A percentile compares a stretch with the other conserved stretches of the same genome.
These are phyloP conservation scores for Diaporthe longicolla DNA, from an alignment of 2,329 filamentous ascomycete species.

Conservation along the genomic window DNA sequence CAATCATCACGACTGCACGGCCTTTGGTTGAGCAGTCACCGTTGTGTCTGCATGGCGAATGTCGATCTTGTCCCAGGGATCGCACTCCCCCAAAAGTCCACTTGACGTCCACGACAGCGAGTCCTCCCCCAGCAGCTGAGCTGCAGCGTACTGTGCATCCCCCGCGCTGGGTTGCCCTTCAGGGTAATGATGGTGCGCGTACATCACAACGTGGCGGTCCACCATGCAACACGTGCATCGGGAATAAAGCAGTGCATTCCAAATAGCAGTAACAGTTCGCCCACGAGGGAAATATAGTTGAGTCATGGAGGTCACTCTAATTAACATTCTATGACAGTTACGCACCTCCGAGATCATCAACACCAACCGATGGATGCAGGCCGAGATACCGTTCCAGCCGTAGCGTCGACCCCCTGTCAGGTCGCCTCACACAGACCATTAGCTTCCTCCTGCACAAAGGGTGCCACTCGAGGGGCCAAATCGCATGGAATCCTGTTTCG, in stretches of 20 bases:
- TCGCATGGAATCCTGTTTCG: slow-evolving; percentile 22
- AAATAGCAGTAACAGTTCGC: not conserved
- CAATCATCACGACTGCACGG: slow-evolving; percentile 5
- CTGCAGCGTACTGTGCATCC: slow-evolving; percentile 11
- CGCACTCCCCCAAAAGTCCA: not conserved
- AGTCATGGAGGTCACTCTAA: slow-evolving; percentile 19
- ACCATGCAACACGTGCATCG: not conserved
- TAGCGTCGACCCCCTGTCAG: not conserved
- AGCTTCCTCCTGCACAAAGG: slow-evolving; percentile 7
- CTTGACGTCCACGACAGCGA: slow-evolving; percentile 13
- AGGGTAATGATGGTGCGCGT: slow-evolving; percentile 15
- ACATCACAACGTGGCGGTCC: slow-evolving; percentile 23
- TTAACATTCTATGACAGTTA: slow-evolving; percentile 5
- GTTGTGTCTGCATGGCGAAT: slow-evolving; percentile 13
- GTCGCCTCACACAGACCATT: slow-evolving; percentile 16
- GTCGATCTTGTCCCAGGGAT: slow-evolving; percentile 10
- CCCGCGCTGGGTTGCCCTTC: slow-evolving; percentile 17
- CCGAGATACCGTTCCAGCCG: slow-evolving; percentile 18
- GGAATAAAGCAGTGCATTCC: slow-evolving; percentile 24
- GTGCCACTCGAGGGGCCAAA: not conserved
- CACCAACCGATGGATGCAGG: not conserved
- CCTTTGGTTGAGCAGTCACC: not conserved
- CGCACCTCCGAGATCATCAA: not conserved
- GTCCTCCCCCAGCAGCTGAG: not conserved
- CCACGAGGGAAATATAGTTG: not conserved